A percentile compares a stretch with the other conserved stretches of the same genome.
These are phyloP conservation scores for Agaricus sinodeliciosus DNA, from an alignment of 768 basidiomycete species.

Conservation along the genomic window DNA sequence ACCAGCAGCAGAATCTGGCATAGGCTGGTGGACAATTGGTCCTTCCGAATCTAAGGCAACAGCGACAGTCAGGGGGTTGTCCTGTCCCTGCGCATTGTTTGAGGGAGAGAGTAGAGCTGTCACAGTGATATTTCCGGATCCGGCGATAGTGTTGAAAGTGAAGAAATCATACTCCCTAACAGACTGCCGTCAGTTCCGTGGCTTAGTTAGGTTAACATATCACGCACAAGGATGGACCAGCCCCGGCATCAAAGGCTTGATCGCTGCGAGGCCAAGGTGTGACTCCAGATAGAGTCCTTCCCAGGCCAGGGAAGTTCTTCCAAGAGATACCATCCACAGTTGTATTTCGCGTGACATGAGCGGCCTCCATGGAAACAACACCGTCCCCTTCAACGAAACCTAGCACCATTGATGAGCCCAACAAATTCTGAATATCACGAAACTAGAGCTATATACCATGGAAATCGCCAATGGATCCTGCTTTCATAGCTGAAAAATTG, in stretches of 20 bases:
- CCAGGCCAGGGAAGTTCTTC: constrained; percentile 53
- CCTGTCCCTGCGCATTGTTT: constrained; percentile 41
- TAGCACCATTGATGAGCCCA: constrained; percentile 11
- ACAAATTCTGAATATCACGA: neutral
- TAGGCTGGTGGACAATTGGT: constrained; percentile 27
- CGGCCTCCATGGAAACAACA: constrained; percentile 59
- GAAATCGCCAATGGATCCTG: constrained; percentile 32
- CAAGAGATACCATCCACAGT: constrained; percentile 47
- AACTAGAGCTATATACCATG: constrained; percentile 28
- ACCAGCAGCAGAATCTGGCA: constrained; percentile 45
- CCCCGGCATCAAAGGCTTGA: constrained; percentile 51
- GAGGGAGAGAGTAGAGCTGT: constrained; percentile 44
- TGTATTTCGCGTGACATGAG: constrained; percentile 42
- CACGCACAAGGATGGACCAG: constrained; percentile 50
- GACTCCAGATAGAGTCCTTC: constrained; percentile 51
- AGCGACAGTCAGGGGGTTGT: constrained; percentile 44
- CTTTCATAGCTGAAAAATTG: constrained; percentile 27
- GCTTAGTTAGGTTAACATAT: neutral
- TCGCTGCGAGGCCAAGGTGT: constrained; percentile 51
- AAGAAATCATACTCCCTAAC: constrained; percentile 60
- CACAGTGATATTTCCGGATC: constrained; percentile 37
- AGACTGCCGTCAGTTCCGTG: neutral
- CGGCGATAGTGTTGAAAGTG: constrained; percentile 43
- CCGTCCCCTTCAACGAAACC: constrained; percentile 61
- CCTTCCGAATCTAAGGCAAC: constrained; percentile 39